Evolutionary conservation across 1,284 basidiomycete species (phyloP), one percentile per base, ranked within the genome.

Genomic region (Thelephora terrestris): DNA sequence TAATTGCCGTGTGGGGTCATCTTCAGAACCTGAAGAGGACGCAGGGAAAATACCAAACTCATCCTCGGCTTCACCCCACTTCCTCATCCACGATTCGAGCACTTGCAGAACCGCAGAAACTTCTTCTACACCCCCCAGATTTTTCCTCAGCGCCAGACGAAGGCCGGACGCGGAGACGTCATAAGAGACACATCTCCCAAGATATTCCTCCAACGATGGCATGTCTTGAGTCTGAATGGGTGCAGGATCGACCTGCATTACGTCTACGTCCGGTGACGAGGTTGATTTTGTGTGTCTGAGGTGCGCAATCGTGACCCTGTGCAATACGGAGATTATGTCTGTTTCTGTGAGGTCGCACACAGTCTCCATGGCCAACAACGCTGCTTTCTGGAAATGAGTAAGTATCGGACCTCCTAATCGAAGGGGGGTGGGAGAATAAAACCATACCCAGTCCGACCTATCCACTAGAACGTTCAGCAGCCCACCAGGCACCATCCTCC

Each of bases 381-480:
- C 67, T 2, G 76, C 75, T 59, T 69, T 67, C 84, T 87, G 49
- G 9, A 45, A 42, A 21, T 4, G 18, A 25, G 2, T 42, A 14
- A 32, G 14, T 32, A 27, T n/a, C 25, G 9, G 5, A 27, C 25
- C 25, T 27, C 25, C 25, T n/a, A 35, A 39, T 12, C 45, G 29
- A 23, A 14, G 24, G 16, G 35, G 16, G 16, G 20, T n/a, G 37
- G n/a, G n/a, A n/a, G n/a, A n/a, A n/a, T n/a, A n/a, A n/a, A 24
- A 14, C 61, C 75, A 50, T 58, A 85, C 85, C 85, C 84, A 87
- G 56, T 87, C 85, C 42, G 70, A 67, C 49, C 69, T 71, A 47
- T 67, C 58, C 39, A 69, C 64, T 35, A 88, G 60, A 5, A 67
- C 67, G 10, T 65, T 64, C 25, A 87, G 55, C 16, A 87, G 58